phyloP scores from a whole-genome alignment of 179 eudicot species.

The Heliamphora pulchella region DNA sequence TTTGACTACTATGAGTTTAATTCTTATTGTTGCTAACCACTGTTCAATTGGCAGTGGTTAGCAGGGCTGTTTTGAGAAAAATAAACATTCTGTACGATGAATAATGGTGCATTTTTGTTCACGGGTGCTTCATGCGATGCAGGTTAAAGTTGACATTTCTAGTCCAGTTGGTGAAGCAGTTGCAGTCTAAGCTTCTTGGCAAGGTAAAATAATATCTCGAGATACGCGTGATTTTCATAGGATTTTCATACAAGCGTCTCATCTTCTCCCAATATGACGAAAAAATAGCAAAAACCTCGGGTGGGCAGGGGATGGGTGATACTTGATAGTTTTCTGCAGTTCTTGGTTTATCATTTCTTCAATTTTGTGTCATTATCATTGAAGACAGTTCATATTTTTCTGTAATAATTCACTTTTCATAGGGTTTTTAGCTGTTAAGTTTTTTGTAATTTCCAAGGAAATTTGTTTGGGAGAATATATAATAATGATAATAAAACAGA shows the following conservation, averaged over 20 bases:
- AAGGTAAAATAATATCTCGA: slow-evolving; percentile 10
- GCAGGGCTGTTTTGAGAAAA: too few relatives aligned
- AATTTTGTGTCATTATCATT: slow-evolving; percentile 14
- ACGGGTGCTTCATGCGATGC: slow-evolving; percentile 12
- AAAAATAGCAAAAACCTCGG: background rate
- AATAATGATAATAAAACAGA: too few relatives aligned
- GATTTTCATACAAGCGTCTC: background rate
- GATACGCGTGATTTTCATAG: background rate
- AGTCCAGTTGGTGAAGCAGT: slow-evolving; percentile 40
- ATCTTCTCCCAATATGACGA: background rate
- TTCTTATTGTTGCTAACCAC: too few relatives aligned
- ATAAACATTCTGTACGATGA: background rate
- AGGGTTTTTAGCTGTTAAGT: too few relatives aligned
- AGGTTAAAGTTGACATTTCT: slow-evolving; percentile 34
- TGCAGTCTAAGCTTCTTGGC: slow-evolving; percentile 29
- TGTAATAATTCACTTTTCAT: too few relatives aligned
- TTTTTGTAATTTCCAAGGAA: too few relatives aligned
- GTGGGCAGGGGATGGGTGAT: background rate
- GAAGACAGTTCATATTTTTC: too few relatives aligned
- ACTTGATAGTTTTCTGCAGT: background rate
- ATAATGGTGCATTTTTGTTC: background rate
- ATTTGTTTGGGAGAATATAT: too few relatives aligned
- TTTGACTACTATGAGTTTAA: too few relatives aligned
- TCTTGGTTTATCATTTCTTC: slow-evolving; percentile 11
- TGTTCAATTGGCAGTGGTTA: too few relatives aligned